Base-by-base conservation (phyloP, 225 moss, liverwort and hornwort species). In the Polytrichum formosum region DNA sequence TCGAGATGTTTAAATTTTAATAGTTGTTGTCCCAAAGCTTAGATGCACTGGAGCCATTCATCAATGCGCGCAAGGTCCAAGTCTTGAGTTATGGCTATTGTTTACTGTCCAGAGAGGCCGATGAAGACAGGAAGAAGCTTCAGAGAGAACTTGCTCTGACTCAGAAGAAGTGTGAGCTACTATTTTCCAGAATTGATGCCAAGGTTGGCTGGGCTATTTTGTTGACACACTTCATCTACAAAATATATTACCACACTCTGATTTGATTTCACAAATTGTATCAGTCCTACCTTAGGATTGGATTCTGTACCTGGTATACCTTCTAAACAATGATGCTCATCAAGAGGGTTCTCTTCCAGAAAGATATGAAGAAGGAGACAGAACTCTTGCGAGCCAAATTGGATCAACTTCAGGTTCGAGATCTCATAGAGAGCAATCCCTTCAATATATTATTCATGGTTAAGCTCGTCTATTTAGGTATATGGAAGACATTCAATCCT, bases 121-220 rank as follows among this genome's bases (percentile, higher is more conserved):
- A 86, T 60, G 86, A 76, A 25, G 86, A 86, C 28, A 77, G 83
- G 63, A 71, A 65, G 64, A 89, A 75, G 75, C 86, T 86, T 10
- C 80, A 81, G 73, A 84, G 81, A 77, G 89, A 89, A 61, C 86
- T 89, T 73, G 77, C 75, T 25, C 71, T 86, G 7, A 86, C 85
- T 60, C 85, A 82, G 61, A 81, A 84, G 75, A 89, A 89, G 69
- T 89, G 89, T 54, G 86, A 89, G 68, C 83, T 89, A 55, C 75
- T 89, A 6, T 81, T 89, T 56, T 86, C 89, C 69, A 86, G 74
- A 73, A 76, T 89, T 46, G 81, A 89, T 67, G 68, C 81, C 26
- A 82, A 89, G 87, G 87, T 88, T 73, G 66, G 82, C 72, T 27
- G 27, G 63, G 54, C 46, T 46, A 46, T 46, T 37, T 46, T 46